Conservation (phyloP, 2,329 filamentous ascomycete species). For the Nigrospora oryzae region DNA sequence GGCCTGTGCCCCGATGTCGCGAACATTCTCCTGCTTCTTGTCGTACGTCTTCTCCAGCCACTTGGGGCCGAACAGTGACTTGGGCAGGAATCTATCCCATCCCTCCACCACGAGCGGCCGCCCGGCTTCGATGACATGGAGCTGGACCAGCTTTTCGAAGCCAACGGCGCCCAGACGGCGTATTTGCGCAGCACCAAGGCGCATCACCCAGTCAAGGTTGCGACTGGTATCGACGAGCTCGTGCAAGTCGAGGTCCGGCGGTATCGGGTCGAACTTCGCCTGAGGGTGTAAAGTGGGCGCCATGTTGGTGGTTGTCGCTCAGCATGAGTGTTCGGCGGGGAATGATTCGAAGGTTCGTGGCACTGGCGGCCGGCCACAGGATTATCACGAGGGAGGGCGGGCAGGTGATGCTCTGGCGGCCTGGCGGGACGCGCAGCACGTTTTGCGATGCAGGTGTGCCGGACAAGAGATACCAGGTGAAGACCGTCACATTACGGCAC, state of each 20-base stretch:
- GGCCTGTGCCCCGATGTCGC: conserved; percentile 65
- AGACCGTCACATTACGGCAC: too few relatives aligned
- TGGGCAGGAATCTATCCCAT: conserved; percentile 69
- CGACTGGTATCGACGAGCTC: conserved; percentile 66
- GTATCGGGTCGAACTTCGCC: conserved; percentile 85
- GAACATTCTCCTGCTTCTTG: conserved; percentile 77
- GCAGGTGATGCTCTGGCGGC: too few relatives aligned
- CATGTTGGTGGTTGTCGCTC: conserved; percentile 43
- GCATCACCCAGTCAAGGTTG: conserved; percentile 81
- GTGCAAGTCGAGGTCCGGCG: conserved; percentile 73
- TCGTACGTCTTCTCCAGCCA: conserved; percentile 78
- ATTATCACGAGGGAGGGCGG: too few relatives aligned
- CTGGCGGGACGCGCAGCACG: too few relatives aligned
- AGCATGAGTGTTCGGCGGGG: not conserved
- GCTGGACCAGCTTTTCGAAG: conserved; percentile 77
- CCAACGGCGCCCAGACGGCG: conserved; percentile 65
- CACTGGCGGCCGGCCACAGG: too few relatives aligned
- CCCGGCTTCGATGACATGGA: conserved; percentile 77
- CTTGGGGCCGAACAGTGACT: conserved; percentile 65
- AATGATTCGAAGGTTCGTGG: too few relatives aligned
- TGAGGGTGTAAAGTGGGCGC: conserved; percentile 66
- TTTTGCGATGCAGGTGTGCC: too few relatives aligned
- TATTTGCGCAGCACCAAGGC: conserved; percentile 73
- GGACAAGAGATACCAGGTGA: too few relatives aligned
- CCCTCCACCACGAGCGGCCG: conserved; percentile 88